Evolutionary conservation across 768 basidiomycete species (phyloP), one percentile per base, ranked within the genome.

Genomic region (Tulasnella sp.): DNA sequence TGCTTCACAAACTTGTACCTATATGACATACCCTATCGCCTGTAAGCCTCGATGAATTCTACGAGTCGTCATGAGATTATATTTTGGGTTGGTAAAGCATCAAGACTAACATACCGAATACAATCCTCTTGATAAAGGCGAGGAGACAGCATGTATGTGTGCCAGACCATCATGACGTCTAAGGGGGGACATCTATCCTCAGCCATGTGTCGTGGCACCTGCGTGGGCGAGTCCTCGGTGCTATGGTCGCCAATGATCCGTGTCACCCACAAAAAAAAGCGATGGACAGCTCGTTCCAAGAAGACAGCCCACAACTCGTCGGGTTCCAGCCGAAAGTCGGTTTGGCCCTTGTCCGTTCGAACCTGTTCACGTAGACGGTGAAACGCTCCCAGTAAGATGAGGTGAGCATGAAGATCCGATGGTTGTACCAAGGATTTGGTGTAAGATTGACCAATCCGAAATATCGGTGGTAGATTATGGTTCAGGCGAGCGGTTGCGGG

Each of bases 111-210:
- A 15, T 38, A 38, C 17, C 60, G 56, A 5, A 61, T 11, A 7
- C 61, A 45, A 21, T 64, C 63, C 43, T 64, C 62, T 24, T 49
- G 53, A 45, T 64, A 64, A 15, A 21, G 56, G n/a, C 58, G 19
- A 1, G 66, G 66, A 63, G 61, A 23, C 27, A 66, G 63, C 19
- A 51, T 21, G 30, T 59, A 65, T 1, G 59, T 17, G 26, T 67
- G 67, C 61, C 63, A 62, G 2, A 64, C 60, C 55, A 66, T 62
- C 0, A 55, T 26, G 13, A 66, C 65, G 26, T 67, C 66, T 1
- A 65, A 23, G 7, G 66, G 66, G 10, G 63, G 64, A 4, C 53
- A 17, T n/a, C 30, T 29, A 11, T 48, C 19, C 24, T 19, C 19
- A 19, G 45, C 19, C 45, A 48, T 7, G 5, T 9, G 10, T 10